Percentiles rank a stretch among this genome's conserved stretches.
Evolutionary conservation across 345 rosid species (phyloP).

Genomic region (Pistacia vera): DNA sequence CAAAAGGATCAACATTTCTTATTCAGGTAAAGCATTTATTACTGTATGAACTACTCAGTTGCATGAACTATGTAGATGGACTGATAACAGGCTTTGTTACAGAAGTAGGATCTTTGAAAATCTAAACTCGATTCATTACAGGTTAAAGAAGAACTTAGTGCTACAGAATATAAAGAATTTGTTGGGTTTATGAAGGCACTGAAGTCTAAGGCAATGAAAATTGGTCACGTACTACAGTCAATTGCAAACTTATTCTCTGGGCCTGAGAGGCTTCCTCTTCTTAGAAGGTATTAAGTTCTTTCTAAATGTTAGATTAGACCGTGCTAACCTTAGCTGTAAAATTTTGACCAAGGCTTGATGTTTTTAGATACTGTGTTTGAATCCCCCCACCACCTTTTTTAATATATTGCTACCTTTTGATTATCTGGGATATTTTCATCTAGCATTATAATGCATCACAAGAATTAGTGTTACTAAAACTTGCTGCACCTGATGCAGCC

Average conservation of each 20-base stretch:
- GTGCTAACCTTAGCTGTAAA: background rate
- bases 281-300: conserved; percentile 49
- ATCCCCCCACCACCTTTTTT: background rate
- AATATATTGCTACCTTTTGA: background rate
- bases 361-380: background rate
- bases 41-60: background rate
- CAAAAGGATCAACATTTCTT: conserved; percentile 74
- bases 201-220: conserved; percentile 73
- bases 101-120: background rate
- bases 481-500: background rate
- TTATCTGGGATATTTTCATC: background rate
- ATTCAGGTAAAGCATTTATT: conserved; percentile 50
- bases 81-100: background rate
- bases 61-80: background rate
- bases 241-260: conserved; percentile 70
- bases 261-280: conserved; percentile 69
- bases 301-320: background rate
- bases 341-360: background rate
- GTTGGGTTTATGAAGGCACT: conserved; percentile 81
- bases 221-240: conserved; percentile 58
- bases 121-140: conserved; percentile 22
- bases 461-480: background rate
- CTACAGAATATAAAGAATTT: conserved; percentile 80
- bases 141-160: conserved; percentile 75
- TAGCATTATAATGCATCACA: no score